phyloP scores from a whole-genome alignment of 768 basidiomycete species.

The Serendipita sp. region DNA sequence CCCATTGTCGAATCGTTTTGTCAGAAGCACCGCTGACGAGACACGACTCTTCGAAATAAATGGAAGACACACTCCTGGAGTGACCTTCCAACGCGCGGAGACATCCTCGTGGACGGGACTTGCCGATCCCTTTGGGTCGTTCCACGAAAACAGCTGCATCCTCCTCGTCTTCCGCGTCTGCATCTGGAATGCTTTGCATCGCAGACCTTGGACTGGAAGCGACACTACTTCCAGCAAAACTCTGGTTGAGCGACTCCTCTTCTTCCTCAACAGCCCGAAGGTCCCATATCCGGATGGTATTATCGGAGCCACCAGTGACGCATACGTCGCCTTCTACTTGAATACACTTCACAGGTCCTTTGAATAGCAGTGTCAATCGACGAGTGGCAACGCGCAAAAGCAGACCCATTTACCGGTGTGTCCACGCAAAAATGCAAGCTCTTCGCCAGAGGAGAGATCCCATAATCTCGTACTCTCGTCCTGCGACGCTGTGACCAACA shows the following conservation, averaged over 20 bases:
- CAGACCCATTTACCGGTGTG: constrained; percentile 43
- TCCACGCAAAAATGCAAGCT: constrained; percentile 72
- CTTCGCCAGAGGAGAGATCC: constrained; percentile 83
- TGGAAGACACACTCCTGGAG: constrained; percentile 76
- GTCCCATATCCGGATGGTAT: constrained; percentile 81
- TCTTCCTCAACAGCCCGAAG: constrained; percentile 68
- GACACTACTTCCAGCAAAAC: not conserved
- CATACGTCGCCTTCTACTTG: constrained; percentile 90
- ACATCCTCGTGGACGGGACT: constrained; percentile 26
- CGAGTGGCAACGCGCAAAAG: not conserved
- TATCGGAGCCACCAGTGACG: constrained; percentile 80
- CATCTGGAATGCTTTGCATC: constrained; percentile 10
- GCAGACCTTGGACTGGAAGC: not conserved
- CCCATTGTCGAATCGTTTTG: constrained; percentile 98
- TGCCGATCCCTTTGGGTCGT: not conserved
- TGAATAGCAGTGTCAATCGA: not conserved
- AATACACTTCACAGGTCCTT: constrained; percentile 56
- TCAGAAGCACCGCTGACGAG: constrained; percentile 95
- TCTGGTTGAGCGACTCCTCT: constrained; percentile 26
- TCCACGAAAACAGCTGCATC: constrained; percentile 4
- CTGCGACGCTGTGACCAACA: constrained; percentile 76
- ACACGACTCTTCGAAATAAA: constrained; percentile 93
- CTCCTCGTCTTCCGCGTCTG: constrained; percentile 14
- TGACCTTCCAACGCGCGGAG: constrained; percentile 75
- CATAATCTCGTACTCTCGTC: constrained; percentile 83